Evolutionary conservation across 2,329 filamentous ascomycete species (phyloP).

Genomic region (Tolypocladium cylindrosporum): DNA sequence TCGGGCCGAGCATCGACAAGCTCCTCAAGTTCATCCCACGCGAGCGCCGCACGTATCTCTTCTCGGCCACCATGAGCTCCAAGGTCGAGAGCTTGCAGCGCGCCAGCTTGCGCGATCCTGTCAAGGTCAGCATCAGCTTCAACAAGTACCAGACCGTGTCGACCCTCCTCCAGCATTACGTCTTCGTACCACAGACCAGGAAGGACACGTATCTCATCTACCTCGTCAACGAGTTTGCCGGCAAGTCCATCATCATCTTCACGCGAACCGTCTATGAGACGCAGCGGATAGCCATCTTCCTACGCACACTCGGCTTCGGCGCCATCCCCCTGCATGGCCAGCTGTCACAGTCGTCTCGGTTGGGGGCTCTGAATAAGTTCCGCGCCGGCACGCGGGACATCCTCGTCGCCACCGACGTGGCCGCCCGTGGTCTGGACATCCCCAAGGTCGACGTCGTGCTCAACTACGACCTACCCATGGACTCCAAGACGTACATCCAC

Average conservation of each 20-base stretch:
- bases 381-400: slow-evolving; percentile 70
- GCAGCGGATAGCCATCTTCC: slow-evolving; percentile 72
- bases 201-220: slow-evolving; percentile 89
- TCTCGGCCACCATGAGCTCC: slow-evolving; percentile 87
- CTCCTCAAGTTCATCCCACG: slow-evolving; percentile 80
- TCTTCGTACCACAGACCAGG: slow-evolving; percentile 76
- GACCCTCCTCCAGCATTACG: slow-evolving; percentile 74
- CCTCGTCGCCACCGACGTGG: slow-evolving; percentile 88
- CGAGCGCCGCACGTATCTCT: slow-evolving; percentile 74
- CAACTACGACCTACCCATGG: slow-evolving; percentile 75
- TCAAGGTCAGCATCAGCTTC: slow-evolving; percentile 70
- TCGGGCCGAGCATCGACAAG: slow-evolving; percentile 85
- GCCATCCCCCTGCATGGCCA: slow-evolving; percentile 92
- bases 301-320: slow-evolving; percentile 76
- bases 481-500: slow-evolving; percentile 87
- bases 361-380: slow-evolving; percentile 89
- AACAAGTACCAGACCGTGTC: slow-evolving; percentile 88
- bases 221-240: slow-evolving; percentile 75
- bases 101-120: slow-evolving; percentile 74
- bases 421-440: slow-evolving; percentile 84
- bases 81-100: slow-evolving; percentile 91
- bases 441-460: slow-evolving; percentile 82
- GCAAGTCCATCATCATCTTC: slow-evolving; percentile 85
- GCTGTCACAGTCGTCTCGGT: slow-evolving; percentile 74
- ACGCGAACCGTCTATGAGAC: slow-evolving; percentile 87